Percentiles rank a stretch among this genome's conserved stretches.
These are phyloP conservation scores for Diaporthe aspalathi DNA, from an alignment of 2,329 filamentous ascomycete species.

Conservation along the genomic window DNA sequence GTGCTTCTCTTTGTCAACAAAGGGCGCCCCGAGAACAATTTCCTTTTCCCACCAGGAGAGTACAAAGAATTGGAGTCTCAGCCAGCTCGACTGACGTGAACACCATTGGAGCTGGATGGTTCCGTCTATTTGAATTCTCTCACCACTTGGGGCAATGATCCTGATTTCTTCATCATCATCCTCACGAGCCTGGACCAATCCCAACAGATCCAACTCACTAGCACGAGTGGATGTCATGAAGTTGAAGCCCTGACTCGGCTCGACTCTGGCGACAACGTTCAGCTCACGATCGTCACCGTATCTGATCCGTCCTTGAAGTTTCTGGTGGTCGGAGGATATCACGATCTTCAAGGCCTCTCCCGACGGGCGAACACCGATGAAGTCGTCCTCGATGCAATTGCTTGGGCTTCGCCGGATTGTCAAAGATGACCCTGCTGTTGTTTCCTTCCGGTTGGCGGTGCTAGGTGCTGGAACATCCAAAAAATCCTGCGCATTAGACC, in stretches of 20 bases:
- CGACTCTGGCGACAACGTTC: neutral
- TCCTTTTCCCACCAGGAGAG: neutral
- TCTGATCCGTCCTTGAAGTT: neutral
- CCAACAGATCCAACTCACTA: neutral
- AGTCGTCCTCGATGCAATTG: neutral
- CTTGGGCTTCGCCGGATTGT: neutral
- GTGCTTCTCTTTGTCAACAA: neutral
- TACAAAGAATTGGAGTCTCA: neutral
- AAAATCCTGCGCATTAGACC: too few relatives aligned
- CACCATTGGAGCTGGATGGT: constrained; percentile 5
- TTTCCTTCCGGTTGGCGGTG: too few relatives aligned
- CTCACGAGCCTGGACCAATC: neutral
- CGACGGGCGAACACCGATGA: neutral
- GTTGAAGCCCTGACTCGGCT: constrained; percentile 15
- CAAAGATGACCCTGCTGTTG: neutral
- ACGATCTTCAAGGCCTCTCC: neutral
- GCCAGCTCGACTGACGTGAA: neutral
- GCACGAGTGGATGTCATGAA: neutral
- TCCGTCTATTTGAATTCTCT: neutral
- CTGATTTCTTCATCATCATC: neutral
- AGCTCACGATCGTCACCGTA: neutral
- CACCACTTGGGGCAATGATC: neutral
- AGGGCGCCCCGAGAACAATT: constrained; percentile 1
- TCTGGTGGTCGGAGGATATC: neutral
- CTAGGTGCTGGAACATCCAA: neutral